Conservation (phyloP, 176 grass and related monocot genomes). For the Aegilops bicornis region DNA sequence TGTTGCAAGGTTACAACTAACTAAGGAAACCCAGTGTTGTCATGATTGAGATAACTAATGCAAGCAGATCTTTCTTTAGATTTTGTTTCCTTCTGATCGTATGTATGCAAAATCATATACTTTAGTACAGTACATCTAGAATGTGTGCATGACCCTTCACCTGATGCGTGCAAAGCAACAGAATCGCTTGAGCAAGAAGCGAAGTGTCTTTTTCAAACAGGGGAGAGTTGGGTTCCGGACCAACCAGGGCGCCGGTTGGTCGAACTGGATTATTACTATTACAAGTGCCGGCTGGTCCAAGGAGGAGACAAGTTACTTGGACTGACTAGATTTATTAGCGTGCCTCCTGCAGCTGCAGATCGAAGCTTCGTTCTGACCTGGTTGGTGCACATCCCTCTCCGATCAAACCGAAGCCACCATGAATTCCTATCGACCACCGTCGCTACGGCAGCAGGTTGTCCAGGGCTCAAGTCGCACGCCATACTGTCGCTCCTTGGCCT, state of each 20-base stretch:
- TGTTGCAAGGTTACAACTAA: constrained; percentile 27
- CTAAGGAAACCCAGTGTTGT: constrained; percentile 22
- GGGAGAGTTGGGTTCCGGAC: constrained; percentile 8
- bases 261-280: constrained; percentile 37
- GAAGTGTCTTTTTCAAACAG: constrained; percentile 28
- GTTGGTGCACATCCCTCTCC: constrained; percentile 42
- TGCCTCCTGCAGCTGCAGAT: neutral
- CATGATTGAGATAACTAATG: neutral
- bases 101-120: neutral
- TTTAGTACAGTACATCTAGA: neutral
- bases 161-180: constrained; percentile 26
- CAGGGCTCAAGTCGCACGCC: constrained; percentile 23
- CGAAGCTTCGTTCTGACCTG: constrained; percentile 31
- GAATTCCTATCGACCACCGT: constrained; percentile 15
- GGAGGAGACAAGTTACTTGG: neutral
- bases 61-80: neutral
- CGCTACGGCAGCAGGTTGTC: constrained; percentile 35
- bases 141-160: neutral
- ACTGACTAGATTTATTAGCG: neutral
- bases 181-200: constrained; percentile 50
- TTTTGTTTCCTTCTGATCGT: neutral
- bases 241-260: constrained; percentile 20
- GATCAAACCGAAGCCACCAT: constrained; percentile 32
- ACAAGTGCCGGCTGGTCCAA: constrained; percentile 39
- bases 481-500: neutral